Evolutionary conservation across 371 early-diverging fungal genomes (phyloP).

Genomic region (Cokeromyces recurvatus): DNA sequence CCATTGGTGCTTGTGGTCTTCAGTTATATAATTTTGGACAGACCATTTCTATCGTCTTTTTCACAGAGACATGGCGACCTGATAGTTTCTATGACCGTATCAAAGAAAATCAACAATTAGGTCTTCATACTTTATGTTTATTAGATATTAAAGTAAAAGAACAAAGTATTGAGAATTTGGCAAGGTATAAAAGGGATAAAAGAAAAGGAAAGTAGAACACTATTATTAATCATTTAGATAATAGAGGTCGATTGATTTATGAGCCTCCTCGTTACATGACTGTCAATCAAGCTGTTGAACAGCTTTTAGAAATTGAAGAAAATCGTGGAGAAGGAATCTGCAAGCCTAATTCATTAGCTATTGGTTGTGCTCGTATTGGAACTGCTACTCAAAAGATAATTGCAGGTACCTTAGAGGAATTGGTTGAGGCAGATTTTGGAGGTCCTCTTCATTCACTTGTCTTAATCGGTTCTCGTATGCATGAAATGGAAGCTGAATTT

Average conservation of each 20-base stretch:
- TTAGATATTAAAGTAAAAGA: conserved; percentile 99
- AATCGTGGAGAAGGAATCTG: conserved; percentile 69
- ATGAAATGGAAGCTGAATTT: conserved; percentile 92
- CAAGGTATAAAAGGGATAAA: conserved; percentile 46
- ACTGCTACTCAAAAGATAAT: conserved; percentile 73
- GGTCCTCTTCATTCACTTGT: conserved; percentile 97
- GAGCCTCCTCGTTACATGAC: conserved; percentile 99
- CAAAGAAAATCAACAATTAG: conserved; percentile 76
- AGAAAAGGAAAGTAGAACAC: no score
- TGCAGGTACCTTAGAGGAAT: conserved; percentile 87
- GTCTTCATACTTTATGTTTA: conserved; percentile 97
- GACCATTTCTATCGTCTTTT: conserved; percentile 98
- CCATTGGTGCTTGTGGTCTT: conserved; percentile 96
- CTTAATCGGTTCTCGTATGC: conserved; percentile 85
- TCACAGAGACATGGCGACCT: conserved; percentile 94
- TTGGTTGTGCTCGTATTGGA: conserved; percentile 95
- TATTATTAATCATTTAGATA: not conserved
- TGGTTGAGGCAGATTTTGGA: conserved; percentile 88
- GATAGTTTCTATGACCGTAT: conserved; percentile 97
- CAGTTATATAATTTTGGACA: conserved; percentile 99
- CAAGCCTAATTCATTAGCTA: conserved; percentile 76
- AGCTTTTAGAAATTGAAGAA: conserved; percentile 91
- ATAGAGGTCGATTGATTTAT: conserved; percentile 84
- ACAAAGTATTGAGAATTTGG: conserved; percentile 93
- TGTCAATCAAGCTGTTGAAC: conserved; percentile 89